Percentiles rank a stretch among this genome's conserved stretches.
These are phyloP conservation scores for Vitis amurensis DNA, from an alignment of 164 flowering plant species.

Conservation along the genomic window DNA sequence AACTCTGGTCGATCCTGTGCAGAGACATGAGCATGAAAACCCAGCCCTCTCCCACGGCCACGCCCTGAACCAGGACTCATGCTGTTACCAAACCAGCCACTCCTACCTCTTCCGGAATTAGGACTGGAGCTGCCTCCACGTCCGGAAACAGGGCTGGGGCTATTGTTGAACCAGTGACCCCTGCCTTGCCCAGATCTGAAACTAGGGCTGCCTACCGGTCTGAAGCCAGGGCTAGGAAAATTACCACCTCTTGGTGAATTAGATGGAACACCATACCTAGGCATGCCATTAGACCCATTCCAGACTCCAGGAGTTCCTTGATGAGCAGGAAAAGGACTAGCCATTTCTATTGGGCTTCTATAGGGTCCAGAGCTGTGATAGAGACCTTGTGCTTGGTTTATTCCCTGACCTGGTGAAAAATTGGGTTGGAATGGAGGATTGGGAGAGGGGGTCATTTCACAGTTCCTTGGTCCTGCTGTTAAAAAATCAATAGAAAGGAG, in stretches of 20 bases:
- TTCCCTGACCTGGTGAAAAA: constrained; percentile 24
- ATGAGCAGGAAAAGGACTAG: constrained; percentile 14
- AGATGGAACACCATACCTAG: constrained; percentile 18
- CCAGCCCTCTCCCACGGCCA: constrained; percentile 42
- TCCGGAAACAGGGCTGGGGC: constrained; percentile 32
- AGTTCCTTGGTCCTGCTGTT: constrained; percentile 32
- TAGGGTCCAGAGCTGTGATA: constrained; percentile 15
- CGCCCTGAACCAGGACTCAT: constrained; percentile 25
- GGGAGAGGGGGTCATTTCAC: constrained; percentile 23
- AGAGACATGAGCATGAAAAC: constrained; percentile 27
- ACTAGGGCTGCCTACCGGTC: constrained; percentile 24
- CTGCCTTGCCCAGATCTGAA: constrained; percentile 28
- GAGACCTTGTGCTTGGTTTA: constrained; percentile 20
- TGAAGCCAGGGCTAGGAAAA: constrained; percentile 24
- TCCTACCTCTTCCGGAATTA: constrained; percentile 37
- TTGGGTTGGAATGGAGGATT: constrained; percentile 25
- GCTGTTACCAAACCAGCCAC: constrained; percentile 21
- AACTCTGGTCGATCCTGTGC: constrained; percentile 34
- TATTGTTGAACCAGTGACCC: constrained; percentile 11
- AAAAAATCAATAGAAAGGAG: too few relatives aligned
- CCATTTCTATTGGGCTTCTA: constrained; percentile 24
- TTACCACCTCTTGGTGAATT: constrained; percentile 24
- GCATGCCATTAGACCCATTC: constrained; percentile 25
- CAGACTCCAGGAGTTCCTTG: constrained; percentile 24
- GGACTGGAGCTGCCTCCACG: constrained; percentile 24